Conservation (phyloP, 306 rosid species). For the Vigna reflexopilosa region DNA sequence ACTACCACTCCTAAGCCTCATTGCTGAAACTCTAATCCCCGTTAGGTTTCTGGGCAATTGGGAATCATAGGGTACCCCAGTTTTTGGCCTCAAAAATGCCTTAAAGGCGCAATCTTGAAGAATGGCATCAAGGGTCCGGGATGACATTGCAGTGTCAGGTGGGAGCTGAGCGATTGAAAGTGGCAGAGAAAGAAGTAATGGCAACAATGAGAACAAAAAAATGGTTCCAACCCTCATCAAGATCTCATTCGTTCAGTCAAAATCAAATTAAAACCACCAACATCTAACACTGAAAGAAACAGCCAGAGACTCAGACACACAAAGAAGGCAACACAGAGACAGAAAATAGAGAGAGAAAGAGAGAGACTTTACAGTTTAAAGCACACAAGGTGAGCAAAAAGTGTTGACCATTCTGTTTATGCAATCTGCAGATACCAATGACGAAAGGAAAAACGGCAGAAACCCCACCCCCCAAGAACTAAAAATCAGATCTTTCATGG, state of each 20-base stretch:
- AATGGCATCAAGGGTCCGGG: constrained; percentile 63
- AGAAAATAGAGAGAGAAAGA: background rate
- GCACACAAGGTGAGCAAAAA: constrained; percentile 17
- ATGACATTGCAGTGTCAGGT: constrained; percentile 45
- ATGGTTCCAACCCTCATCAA: constrained; percentile 55
- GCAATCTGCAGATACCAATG: constrained; percentile 16
- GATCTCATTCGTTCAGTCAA: constrained; percentile 51
- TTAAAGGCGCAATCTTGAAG: constrained; percentile 68
- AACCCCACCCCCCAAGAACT: constrained; percentile 25
- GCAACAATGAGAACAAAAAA: constrained; percentile 43
- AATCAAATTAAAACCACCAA: constrained; percentile 31
- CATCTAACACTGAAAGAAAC: constrained; percentile 19
- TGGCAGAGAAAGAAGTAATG: constrained; percentile 41
- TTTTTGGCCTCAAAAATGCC: constrained; percentile 54
- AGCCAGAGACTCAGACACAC: background rate
- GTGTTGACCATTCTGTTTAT: constrained; percentile 42
- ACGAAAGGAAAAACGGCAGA: constrained; percentile 2
- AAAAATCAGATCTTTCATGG: constrained; percentile 43
- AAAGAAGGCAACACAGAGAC: background rate
- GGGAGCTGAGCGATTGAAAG: constrained; percentile 43
- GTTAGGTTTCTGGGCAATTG: constrained; percentile 48
- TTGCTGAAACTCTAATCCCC: constrained; percentile 54
- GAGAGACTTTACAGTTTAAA: constrained; percentile 40
- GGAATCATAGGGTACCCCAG: constrained; percentile 59
- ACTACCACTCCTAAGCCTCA: constrained; percentile 79